These are phyloP conservation scores for Nosema muscidifuracis DNA, from an alignment of 371 early-diverging fungal genomes.

Conservation along the genomic window DNA sequence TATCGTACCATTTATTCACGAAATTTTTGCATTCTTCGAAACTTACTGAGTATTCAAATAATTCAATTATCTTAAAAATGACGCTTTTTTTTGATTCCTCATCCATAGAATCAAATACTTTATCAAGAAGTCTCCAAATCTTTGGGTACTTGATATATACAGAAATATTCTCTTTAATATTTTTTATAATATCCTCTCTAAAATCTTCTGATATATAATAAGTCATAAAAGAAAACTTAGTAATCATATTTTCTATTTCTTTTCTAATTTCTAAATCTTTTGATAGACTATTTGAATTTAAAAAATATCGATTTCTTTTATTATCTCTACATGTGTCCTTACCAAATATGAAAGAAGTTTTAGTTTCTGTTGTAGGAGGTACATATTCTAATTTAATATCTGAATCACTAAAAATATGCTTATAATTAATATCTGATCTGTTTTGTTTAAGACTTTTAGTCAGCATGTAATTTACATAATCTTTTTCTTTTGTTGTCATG, in stretches of 20 bases:
- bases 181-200: neutral
- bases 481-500: slow-evolving; percentile 46
- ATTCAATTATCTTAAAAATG: neutral
- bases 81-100: neutral
- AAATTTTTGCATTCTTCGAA: neutral
- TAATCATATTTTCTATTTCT: neutral
- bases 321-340: slow-evolving; percentile 2
- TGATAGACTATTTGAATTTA: neutral
- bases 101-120: neutral
- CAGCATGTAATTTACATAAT: slow-evolving; percentile 35
- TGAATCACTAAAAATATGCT: neutral
- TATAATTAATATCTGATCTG: slow-evolving; percentile 14
- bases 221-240: neutral
- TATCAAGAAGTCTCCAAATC: neutral
- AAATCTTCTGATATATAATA: too few relatives aligned
- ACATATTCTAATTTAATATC: slow-evolving; percentile 12
- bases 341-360: neutral
- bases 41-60: neutral
- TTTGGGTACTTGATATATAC: neutral
- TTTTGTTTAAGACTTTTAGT: slow-evolving; percentile 8
- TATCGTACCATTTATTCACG: neutral
- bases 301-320: neutral
- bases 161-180: neutral
- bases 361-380: neutral
- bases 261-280: neutral